phyloP scores from a whole-genome alignment of 441 rosid genomes.

The Syzygium syzygioides region DNA sequence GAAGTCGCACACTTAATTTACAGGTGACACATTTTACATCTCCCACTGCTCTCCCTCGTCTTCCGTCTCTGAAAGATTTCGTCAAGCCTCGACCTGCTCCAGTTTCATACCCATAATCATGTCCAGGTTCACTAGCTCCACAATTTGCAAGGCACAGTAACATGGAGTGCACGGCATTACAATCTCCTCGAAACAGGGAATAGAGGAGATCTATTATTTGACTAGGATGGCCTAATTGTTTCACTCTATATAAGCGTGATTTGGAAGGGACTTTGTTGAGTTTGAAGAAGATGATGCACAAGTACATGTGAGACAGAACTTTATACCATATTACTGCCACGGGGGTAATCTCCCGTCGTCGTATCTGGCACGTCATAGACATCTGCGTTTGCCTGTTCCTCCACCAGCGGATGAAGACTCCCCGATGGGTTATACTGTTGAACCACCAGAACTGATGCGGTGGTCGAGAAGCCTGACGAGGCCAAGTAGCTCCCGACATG shows the following conservation, averaged over 20 bases:
- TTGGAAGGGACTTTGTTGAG: not conserved
- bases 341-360: not conserved
- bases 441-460: constrained; percentile 43
- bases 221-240: not conserved
- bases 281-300: not conserved
- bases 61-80: not conserved
- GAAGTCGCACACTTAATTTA: not conserved
- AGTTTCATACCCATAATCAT: not conserved
- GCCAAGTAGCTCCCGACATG: constrained; percentile 45
- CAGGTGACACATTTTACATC: not conserved
- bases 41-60: not conserved
- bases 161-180: not conserved
- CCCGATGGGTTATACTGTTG: constrained; percentile 37
- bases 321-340: not conserved
- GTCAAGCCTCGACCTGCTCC: not conserved
- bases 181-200: not conserved
- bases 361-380: constrained; percentile 8
- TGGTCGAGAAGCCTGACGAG: constrained; percentile 45
- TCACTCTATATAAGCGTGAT: not conserved
- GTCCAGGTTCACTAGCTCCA: not conserved
- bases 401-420: constrained; percentile 27
- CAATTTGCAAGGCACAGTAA: not conserved
- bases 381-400: not conserved
- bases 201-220: not conserved
- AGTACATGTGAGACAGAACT: not conserved